Conservation (phyloP, 306 rosid species). For the Quercus gilva region DNA sequence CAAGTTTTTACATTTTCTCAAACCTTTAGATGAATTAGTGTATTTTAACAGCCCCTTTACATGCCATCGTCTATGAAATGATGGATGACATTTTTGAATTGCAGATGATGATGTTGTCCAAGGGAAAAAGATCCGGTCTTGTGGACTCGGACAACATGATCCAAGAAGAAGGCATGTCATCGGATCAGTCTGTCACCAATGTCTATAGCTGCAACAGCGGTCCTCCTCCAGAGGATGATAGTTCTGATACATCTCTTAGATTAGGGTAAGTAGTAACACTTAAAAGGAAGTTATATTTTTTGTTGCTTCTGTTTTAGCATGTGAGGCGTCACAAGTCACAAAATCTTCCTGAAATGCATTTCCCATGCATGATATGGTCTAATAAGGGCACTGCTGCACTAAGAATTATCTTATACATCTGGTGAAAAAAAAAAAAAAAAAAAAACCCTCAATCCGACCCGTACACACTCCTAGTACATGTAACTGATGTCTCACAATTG, state of each 20-base stretch:
- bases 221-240: conserved; percentile 27
- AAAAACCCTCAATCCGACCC: no score
- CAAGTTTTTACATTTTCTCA: no score
- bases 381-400: not conserved
- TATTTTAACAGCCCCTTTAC: not conserved
- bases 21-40: no score
- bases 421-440: no score
- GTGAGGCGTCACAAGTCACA: not conserved
- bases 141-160: conserved; percentile 11
- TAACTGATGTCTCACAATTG: no score
- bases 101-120: conserved; percentile 29
- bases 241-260: conserved; percentile 36
- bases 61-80: not conserved
- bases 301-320: not conserved
- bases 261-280: conserved; percentile 20
- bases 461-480: no score
- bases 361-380: not conserved
- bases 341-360: not conserved
- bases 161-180: conserved; percentile 30
- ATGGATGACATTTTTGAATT: not conserved
- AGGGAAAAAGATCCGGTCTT: not conserved
- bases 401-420: no score
- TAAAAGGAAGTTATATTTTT: not conserved
- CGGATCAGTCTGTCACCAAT: conserved; percentile 31
- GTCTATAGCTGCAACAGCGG: conserved; percentile 24